These are phyloP conservation scores for Suillus sp. DNA, from an alignment of 768 basidiomycete genomes.

Conservation along the genomic window DNA sequence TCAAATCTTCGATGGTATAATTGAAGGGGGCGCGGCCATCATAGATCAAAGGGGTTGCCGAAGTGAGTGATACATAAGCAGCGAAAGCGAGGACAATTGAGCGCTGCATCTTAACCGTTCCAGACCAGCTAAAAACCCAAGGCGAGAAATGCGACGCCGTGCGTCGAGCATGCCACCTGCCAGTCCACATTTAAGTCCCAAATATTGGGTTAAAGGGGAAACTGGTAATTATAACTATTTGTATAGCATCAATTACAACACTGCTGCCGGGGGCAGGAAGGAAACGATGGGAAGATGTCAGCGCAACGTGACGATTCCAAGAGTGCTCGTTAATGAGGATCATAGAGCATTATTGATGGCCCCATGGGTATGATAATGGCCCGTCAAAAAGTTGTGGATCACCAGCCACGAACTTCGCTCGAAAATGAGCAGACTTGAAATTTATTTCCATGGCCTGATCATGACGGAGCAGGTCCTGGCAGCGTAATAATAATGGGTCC, in stretches of 20 bases:
- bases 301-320: not conserved
- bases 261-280: not conserved
- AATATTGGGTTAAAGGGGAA: constrained; percentile 1
- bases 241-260: not conserved
- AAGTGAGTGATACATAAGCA: constrained; percentile 9
- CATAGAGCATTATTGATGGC: not conserved
- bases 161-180: not conserved
- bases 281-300: constrained; percentile 7
- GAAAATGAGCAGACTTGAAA: too few relatives aligned
- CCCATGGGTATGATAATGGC: not conserved
- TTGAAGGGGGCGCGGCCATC: constrained; percentile 56
- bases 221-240: not conserved
- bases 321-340: not conserved
- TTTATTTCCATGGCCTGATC: too few relatives aligned
- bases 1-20: constrained; percentile 44
- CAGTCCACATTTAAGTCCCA: not conserved
- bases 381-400: too few relatives aligned
- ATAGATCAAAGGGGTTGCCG: constrained; percentile 43
- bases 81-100: not conserved
- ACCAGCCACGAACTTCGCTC: too few relatives aligned
- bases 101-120: not conserved
- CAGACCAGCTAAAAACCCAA: not conserved
- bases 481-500: too few relatives aligned
- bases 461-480: too few relatives aligned
- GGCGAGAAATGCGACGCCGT: not conserved